Evolutionary conservation across 2,329 filamentous ascomycete genomes (phyloP).

Genomic region (Colletotrichum sidae): DNA sequence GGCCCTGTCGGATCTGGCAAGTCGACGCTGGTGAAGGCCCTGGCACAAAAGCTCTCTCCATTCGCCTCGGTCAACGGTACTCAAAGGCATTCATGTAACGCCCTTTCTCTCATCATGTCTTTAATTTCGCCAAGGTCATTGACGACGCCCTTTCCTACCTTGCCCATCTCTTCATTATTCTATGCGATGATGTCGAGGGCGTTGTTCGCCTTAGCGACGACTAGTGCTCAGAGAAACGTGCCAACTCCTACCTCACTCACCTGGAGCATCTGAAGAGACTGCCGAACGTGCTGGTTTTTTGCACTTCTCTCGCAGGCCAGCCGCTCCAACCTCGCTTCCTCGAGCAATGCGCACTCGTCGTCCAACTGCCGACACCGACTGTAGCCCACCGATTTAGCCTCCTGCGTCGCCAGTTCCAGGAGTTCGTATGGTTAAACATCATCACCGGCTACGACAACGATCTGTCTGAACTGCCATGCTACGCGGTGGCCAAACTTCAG

Average conservation of each 20-base stretch:
- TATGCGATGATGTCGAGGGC: neutral
- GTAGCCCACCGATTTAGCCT: neutral
- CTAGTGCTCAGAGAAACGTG: neutral
- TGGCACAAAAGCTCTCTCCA: constrained; percentile 9
- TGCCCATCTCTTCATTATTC: neutral
- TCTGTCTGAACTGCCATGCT: too few species aligned
- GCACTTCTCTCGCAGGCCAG: neutral
- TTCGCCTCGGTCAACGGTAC: neutral
- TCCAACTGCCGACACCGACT: neutral
- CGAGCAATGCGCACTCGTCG: neutral
- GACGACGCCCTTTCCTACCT: neutral
- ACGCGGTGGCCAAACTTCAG: too few species aligned
- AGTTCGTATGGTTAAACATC: neutral
- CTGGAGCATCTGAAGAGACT: neutral
- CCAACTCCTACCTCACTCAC: neutral
- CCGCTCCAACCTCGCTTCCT: neutral
- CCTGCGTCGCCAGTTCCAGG: neutral
- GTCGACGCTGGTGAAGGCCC: neutral
- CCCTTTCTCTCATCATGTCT: neutral
- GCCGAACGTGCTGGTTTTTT: neutral
- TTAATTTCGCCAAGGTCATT: neutral
- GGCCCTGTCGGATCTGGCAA: neutral
- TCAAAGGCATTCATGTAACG: neutral
- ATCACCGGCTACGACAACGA: neutral
- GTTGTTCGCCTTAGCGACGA: too few species aligned